Evolutionary conservation across 1,139 yeast species (phyloP), one percentile per base, ranked within the genome.

Genomic region (Suhomyces bokatorum): DNA sequence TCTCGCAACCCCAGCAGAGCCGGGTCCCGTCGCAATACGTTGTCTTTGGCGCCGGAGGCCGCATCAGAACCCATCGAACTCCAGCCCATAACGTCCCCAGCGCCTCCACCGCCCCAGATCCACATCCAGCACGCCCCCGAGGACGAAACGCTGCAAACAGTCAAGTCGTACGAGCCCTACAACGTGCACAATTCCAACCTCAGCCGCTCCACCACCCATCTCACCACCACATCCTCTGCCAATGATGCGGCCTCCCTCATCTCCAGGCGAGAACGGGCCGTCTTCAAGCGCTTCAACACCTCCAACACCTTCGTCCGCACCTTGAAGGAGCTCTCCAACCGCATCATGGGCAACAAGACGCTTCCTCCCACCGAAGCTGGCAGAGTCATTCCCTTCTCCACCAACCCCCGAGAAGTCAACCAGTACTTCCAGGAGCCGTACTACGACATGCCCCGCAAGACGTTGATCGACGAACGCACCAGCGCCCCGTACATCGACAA

Each of bases 351-450:
- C 15, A 67, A 64, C 8, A 63, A 67, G 38, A 60, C 63, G 7
- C 59, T 76, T 16, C 77, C 81, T 1, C 77, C 81, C 7, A 77
- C 95, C 0, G 76, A 74, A 43, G 77, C 81, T 39, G 97, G 97
- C 3, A 71, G 98, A 49, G 70, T 74, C 30, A 77, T 91, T n/a
- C 97, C 97, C 0, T 60, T 91, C 12, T 58, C 76, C 1, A 59
- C 80, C 13, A 67, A 70, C 48, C 64, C 67, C 28, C 59, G 55
- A 2, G 60, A 55, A 16, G 59, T 64, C 15, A 69, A 70, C 44
- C 52, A 49, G 1, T 53, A 54, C 29, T 72, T 64, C 47, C 62
- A 59, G 22, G 67, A 63, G 35, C 59, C 55, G 11, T 64, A 54
- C 42, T 70, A 70, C 46, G 64, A 63, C 45, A 44, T 55, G 2